Conservation (phyloP, 1,284 basidiomycete species). For the Tremellales sp. region DNA sequence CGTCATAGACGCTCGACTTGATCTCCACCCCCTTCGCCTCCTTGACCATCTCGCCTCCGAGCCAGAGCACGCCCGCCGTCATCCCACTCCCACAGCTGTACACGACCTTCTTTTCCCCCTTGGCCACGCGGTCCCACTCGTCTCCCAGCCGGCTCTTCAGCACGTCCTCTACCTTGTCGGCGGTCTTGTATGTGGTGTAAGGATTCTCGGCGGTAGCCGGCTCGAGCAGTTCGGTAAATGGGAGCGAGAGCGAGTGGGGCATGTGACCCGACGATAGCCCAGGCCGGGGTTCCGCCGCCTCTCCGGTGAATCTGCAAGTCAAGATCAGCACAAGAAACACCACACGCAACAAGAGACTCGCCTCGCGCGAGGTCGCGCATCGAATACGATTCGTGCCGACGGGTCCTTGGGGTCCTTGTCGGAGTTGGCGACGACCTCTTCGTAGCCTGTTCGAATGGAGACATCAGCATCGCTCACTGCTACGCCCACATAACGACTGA, state of each 20-base stretch:
- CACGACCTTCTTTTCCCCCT: constrained; percentile 60
- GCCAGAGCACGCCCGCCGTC: constrained; percentile 91
- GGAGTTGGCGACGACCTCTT: constrained; percentile 74
- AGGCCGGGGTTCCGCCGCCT: constrained; percentile 82
- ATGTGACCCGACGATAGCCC: constrained; percentile 90
- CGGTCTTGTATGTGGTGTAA: constrained; percentile 57
- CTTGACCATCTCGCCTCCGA: constrained; percentile 79
- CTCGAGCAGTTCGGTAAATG: constrained; percentile 71
- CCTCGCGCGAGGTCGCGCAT: constrained; percentile 78
- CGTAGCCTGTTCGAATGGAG: constrained; percentile 67
- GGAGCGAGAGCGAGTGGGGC: constrained; percentile 76
- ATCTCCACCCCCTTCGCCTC: constrained; percentile 51
- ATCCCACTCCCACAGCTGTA: constrained; percentile 89
- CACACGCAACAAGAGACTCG: constrained; percentile 40
- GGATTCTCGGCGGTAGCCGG: constrained; percentile 43
- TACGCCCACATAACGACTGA: too few species aligned
- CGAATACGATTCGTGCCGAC: constrained; percentile 69
- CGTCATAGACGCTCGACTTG: constrained; percentile 49
- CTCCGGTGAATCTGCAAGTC: constrained; percentile 64
- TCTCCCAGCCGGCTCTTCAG: constrained; percentile 56
- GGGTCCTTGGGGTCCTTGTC: constrained; percentile 52
- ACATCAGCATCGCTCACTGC: too few species aligned
- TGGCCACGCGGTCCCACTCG: constrained; percentile 54
- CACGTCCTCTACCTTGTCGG: constrained; percentile 58
- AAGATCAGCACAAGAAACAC: neutral